These are phyloP conservation scores for Mycena kentingensis DNA, from an alignment of 768 basidiomycete species.

Conservation along the genomic window DNA sequence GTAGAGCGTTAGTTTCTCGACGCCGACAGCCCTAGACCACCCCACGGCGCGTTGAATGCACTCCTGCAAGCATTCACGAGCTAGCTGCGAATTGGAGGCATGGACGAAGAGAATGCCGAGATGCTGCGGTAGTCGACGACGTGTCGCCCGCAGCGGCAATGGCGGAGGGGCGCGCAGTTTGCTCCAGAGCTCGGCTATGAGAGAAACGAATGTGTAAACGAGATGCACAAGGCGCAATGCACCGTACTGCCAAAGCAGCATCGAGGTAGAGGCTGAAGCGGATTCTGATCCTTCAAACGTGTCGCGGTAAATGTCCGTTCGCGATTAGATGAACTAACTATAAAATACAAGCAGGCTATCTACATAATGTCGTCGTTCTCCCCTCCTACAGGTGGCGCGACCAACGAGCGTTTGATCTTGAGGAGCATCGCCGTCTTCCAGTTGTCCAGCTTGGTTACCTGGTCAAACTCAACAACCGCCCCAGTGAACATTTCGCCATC, in stretches of 20 bases:
- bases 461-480: slow-evolving; percentile 90
- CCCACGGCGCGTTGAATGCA: slow-evolving; percentile 52
- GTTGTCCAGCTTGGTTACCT: slow-evolving; percentile 89
- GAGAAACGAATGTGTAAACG: slow-evolving; percentile 49
- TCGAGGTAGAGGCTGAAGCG: slow-evolving; percentile 26
- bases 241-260: slow-evolving; percentile 50
- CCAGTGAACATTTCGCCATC: slow-evolving; percentile 65
- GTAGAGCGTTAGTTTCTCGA: slow-evolving; percentile 68
- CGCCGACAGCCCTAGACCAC: slow-evolving; percentile 68
- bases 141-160: slow-evolving; percentile 48
- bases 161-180: slow-evolving; percentile 42
- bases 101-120: slow-evolving; percentile 64
- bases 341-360: slow-evolving; percentile 9
- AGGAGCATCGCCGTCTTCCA: slow-evolving; percentile 94
- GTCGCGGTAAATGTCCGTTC: no score
- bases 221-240: slow-evolving; percentile 60
- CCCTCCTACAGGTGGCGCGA: slow-evolving; percentile 57
- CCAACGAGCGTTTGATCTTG: slow-evolving; percentile 80
- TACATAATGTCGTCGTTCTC: slow-evolving; percentile 43
- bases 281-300: no score
- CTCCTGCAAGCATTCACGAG: slow-evolving; percentile 49
- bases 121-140: slow-evolving; percentile 64
- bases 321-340: no score
- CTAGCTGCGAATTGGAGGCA: slow-evolving; percentile 38
- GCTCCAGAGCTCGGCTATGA: slow-evolving; percentile 43